Base-by-base conservation (phyloP, 352 stramenopile species). In the Elongisporangium anandrum region DNA sequence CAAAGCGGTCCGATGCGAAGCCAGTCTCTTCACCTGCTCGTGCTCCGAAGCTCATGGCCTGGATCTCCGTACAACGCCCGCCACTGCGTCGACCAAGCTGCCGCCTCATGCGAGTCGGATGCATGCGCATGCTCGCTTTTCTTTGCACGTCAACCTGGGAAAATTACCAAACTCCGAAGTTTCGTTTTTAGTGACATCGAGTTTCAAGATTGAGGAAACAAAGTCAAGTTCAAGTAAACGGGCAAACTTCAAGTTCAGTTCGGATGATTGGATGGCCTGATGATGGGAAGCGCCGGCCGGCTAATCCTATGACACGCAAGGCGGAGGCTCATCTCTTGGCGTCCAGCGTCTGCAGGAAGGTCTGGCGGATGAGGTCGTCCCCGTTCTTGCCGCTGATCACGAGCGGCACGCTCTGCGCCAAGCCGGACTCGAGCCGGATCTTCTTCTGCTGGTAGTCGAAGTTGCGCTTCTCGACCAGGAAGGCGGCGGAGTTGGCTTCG, bases 311-410 rank as follows among this genome's bases (percentile, higher is more conserved):
- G 34, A 45, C 10, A 45, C 34, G 34, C 34, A 45, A 45, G 9
- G 5, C 16, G 34, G 24, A 3, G 1, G 3, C 26, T 45, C 34
- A 45, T 12, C 34, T 9, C 34, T 45, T 45, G 2, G 10, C 16
- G 22, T 81, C 66, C 5, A 81, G 53, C 15, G 67, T 85, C 61
- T 85, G 73, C 17, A 86, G 64, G 24, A 88, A 65, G 2, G 74
- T 76, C 51, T 83, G 70, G 47, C 79, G 79, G 52, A 95, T 93
- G 51, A 95, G 70, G 10, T 85, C 79, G 63, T 92, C 84, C 50
- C 86, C 86, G 56, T 90, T 88, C 60, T 93, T 91, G 61, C 86
- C 86, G 61, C 80, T 91, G 52, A 95, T 88, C 12, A 95, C 81
- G 60, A 94, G 69, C 12, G 84, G 82, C 16, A 90, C 71, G 10